Evolutionary conservation across 2,329 filamentous ascomycete species (phyloP).

Genomic region (Geosmithia morbida): DNA sequence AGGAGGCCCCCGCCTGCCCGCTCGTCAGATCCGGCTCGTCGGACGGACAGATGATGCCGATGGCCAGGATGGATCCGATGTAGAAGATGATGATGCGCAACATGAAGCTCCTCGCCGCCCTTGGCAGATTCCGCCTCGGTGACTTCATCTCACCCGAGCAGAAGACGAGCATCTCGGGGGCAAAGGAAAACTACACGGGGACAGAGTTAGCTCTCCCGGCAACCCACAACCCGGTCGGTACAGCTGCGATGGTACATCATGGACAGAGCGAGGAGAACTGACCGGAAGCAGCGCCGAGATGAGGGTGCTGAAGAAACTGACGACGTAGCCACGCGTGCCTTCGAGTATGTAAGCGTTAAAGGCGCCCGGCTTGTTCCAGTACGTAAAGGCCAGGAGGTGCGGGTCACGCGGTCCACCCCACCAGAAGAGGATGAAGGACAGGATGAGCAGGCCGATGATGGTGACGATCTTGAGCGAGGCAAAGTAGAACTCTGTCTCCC

Average conservation of each 20-base stretch:
- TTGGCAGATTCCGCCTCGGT: constrained; percentile 29
- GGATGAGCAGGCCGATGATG: constrained; percentile 32
- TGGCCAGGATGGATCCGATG: constrained; percentile 28
- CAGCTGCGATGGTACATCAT: too few relatives aligned
- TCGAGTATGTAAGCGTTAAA: constrained; percentile 15
- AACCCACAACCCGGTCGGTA: too few relatives aligned
- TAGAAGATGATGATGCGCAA: constrained; percentile 33
- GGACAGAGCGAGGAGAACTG: constrained; percentile 16
- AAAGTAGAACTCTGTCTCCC: constrained; percentile 35
- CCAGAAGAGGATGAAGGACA: constrained; percentile 28
- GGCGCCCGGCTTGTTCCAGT: constrained; percentile 21
- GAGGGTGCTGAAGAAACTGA: constrained; percentile 3
- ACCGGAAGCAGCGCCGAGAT: background rate
- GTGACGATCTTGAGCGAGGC: constrained; percentile 31
- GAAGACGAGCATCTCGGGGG: constrained; percentile 31
- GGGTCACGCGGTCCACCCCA: constrained; percentile 27
- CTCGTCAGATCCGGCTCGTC: constrained; percentile 14
- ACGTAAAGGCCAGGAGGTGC: constrained; percentile 28
- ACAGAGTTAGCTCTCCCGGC: constrained; percentile 16
- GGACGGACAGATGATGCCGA: constrained; percentile 18
- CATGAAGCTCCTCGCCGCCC: constrained; percentile 35
- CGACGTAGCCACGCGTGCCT: constrained; percentile 34
- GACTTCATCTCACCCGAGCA: constrained; percentile 34
- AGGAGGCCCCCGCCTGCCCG: constrained; percentile 11
- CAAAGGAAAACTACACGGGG: background rate